phyloP scores from a whole-genome alignment of 2,329 filamentous ascomycete genomes.

The Colletotrichum sp. region DNA sequence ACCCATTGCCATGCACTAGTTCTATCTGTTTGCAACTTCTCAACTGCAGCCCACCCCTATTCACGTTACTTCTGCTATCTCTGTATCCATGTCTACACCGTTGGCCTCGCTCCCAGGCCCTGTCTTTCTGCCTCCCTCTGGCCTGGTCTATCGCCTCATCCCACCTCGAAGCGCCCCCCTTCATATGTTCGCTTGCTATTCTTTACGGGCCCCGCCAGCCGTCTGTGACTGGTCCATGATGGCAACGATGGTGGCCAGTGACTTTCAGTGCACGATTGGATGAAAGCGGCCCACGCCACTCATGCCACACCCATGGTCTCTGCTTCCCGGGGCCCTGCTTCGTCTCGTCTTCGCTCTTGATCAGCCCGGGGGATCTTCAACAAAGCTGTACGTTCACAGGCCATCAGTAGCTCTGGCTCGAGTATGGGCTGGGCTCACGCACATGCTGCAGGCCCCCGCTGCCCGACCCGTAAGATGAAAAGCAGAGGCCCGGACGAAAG shows the following conservation, averaged over 20 bases:
- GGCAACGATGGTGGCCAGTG: neutral
- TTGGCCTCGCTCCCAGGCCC: neutral
- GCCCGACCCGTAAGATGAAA: neutral
- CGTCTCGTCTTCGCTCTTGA: slow-evolving; percentile 15
- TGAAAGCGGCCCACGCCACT: slow-evolving; percentile 13
- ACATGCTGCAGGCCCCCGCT: slow-evolving; percentile 13
- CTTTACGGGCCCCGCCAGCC: neutral
- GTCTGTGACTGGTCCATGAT: neutral
- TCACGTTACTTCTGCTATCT: neutral
- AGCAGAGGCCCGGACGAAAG: neutral
- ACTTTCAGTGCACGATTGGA: slow-evolving; percentile 14
- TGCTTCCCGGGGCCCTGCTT: neutral
- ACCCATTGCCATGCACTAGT: neutral
- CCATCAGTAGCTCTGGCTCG: neutral
- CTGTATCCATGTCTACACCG: neutral
- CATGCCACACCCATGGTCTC: neutral
- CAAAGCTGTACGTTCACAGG: neutral
- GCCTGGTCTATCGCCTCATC: neutral
- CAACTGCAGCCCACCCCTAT: neutral
- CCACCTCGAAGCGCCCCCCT: neutral
- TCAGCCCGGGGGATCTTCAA: neutral
- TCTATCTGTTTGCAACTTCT: slow-evolving; percentile 1
- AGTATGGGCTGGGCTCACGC: slow-evolving; percentile 8
- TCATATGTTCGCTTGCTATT: neutral
- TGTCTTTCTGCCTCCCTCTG: neutral